A percentile compares a stretch with the other conserved stretches of the same genome.
These are phyloP conservation scores for Hypoxylon fragiforme DNA, from an alignment of 495 filamentous ascomycete species.

Conservation along the genomic window DNA sequence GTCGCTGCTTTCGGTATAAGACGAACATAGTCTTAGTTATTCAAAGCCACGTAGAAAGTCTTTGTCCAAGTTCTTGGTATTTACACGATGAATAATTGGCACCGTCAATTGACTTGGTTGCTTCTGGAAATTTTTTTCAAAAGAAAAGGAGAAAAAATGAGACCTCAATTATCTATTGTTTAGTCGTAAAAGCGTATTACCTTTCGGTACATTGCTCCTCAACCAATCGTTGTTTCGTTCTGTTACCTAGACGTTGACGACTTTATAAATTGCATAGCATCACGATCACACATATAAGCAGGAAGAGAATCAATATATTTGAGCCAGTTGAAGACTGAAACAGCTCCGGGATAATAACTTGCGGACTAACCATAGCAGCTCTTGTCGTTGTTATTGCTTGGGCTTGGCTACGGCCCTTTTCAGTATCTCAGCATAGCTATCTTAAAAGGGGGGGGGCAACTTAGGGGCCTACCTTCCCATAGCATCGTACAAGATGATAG, in stretches of 20 bases:
- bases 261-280: constrained; percentile 1
- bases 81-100: constrained; percentile 19
- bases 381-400: not conserved
- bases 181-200: constrained; percentile 3
- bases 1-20: constrained; percentile 26
- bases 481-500: not conserved
- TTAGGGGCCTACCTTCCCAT: not conserved
- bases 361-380: not conserved
- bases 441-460: not conserved
- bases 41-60: constrained; percentile 19
- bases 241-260: no score
- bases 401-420: not conserved
- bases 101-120: not conserved
- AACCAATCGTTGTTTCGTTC: no score
- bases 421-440: not conserved
- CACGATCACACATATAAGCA: not conserved
- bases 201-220: not conserved
- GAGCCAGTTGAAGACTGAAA: no score
- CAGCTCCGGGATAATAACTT: no score
- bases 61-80: constrained; percentile 33
- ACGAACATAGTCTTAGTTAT: not conserved
- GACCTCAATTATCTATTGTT: not conserved
- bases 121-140: not conserved
- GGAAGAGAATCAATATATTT: not conserved
- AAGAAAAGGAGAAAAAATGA: no score